Conservation (phyloP, 192 early-diverging fungal species). For the Lobosporangium transversale region DNA sequence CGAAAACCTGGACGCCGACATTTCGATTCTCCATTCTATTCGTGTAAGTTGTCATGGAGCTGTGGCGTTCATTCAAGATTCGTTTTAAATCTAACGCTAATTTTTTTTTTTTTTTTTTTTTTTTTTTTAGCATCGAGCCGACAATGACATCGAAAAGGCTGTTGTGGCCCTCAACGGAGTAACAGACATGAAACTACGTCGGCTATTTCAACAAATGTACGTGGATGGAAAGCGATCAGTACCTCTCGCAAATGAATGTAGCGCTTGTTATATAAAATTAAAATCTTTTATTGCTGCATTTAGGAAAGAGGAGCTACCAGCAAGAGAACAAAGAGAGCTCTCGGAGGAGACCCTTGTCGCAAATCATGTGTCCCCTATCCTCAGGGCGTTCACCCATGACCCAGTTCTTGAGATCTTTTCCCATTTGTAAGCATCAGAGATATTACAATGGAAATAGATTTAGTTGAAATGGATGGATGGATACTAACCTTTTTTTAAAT, state of each 20-base stretch:
- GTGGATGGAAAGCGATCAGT: no score
- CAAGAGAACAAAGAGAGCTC: conserved; percentile 1
- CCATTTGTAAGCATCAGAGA: conserved; percentile 16
- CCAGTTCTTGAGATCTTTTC: conserved; percentile 16
- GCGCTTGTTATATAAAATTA: no score
- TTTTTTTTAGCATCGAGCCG: conserved; percentile 11
- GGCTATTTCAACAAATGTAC: conserved; percentile 25
- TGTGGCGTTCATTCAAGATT: no score
- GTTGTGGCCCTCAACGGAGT: conserved; percentile 7
- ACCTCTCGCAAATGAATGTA: no score
- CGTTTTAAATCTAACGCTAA: no score
- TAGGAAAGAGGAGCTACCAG: conserved; percentile 14
- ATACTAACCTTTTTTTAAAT: no score
- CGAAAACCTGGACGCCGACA: conserved; percentile 4
- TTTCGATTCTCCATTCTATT: conserved; percentile 7
- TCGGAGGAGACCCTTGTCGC: conserved; percentile 13
- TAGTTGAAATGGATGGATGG: no score
- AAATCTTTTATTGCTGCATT: conserved; percentile 4
- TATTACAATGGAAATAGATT: no score
- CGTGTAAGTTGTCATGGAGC: conserved; percentile 10
- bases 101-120: not conserved
- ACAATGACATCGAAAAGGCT: conserved; percentile 17
- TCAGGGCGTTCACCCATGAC: conserved; percentile 16
- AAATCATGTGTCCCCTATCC: conserved; percentile 15
- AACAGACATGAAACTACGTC: conserved; percentile 13